These are phyloP conservation scores for Margaritispora aquatica DNA, from an alignment of 495 filamentous ascomycete genomes.

Conservation along the genomic window DNA sequence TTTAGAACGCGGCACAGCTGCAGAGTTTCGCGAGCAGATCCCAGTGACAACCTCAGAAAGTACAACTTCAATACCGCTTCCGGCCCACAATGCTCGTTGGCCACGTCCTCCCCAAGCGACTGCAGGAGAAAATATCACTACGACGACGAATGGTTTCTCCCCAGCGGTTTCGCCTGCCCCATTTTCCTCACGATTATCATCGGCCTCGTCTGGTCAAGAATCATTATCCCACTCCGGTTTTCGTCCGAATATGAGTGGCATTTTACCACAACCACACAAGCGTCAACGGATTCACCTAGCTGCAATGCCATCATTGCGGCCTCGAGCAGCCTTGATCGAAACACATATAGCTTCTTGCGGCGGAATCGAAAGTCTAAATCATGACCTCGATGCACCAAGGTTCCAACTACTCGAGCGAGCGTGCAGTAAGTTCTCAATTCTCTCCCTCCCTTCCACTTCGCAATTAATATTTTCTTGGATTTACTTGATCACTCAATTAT, in stretches of 20 bases:
- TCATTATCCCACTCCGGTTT: neutral
- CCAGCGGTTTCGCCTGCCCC: too few species aligned
- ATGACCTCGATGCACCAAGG: conserved; percentile 42
- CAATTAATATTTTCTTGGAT: too few species aligned
- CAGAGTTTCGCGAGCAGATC: too few species aligned
- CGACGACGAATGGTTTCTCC: neutral
- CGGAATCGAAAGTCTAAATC: conserved; percentile 14
- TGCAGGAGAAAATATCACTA: neutral
- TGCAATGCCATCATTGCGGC: conserved; percentile 13
- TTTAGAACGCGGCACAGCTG: too few species aligned
- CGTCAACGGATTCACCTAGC: conserved; percentile 12
- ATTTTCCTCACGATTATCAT: neutral
- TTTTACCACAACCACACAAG: too few species aligned
- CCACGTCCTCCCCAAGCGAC: neutral
- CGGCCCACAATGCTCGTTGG: too few species aligned
- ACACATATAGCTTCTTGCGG: conserved; percentile 10
- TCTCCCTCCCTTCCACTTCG: too few species aligned
- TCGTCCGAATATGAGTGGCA: neutral
- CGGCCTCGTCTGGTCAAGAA: neutral
- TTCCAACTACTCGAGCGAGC: conserved; percentile 51
- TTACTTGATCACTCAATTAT: too few species aligned
- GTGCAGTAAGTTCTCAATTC: too few species aligned
- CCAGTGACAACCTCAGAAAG: too few species aligned
- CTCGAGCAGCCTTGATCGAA: conserved; percentile 22
- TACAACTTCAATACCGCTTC: too few species aligned